phyloP scores from a whole-genome alignment of 2,329 filamentous ascomycete genomes.

The Aspergillus thermomutatus region DNA sequence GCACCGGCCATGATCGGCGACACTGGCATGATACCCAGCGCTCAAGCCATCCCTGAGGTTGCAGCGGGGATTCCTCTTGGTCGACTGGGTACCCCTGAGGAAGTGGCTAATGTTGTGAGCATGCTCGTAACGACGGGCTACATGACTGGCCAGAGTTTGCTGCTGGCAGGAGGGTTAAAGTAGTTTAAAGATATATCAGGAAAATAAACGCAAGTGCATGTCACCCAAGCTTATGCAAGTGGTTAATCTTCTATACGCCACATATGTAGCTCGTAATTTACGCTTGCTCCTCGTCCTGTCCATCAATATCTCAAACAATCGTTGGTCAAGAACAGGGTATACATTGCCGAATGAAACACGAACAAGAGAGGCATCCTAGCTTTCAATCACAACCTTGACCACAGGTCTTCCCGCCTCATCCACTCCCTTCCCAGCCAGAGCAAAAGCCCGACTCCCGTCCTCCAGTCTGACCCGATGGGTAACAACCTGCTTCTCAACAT shows the following conservation, averaged over 20 bases:
- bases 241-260: too few relatives aligned
- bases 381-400: slow-evolving; percentile 51
- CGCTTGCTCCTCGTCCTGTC: too few relatives aligned
- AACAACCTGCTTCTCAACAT: slow-evolving; percentile 50
- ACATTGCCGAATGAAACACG: not conserved
- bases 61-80: slow-evolving; percentile 59
- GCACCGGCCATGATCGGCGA: slow-evolving; percentile 66
- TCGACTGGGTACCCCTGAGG: slow-evolving; percentile 55
- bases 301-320: not conserved
- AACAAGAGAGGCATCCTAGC: slow-evolving; percentile 13
- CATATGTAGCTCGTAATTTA: not conserved
- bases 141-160: slow-evolving; percentile 55
- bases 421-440: slow-evolving; percentile 48
- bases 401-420: slow-evolving; percentile 52
- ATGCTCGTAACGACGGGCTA: slow-evolving; percentile 62
- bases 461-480: slow-evolving; percentile 51
- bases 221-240: too few relatives aligned
- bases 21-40: slow-evolving; percentile 61
- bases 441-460: slow-evolving; percentile 51
- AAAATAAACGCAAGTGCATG: not conserved
- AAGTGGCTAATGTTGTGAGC: slow-evolving; percentile 59
- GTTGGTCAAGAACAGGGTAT: not conserved
- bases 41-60: slow-evolving; percentile 56
- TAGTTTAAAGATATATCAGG: not conserved
- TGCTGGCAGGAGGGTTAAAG: slow-evolving; percentile 53